phyloP scores from a whole-genome alignment of 176 grass and related monocot species.

The Eleusine indica region DNA sequence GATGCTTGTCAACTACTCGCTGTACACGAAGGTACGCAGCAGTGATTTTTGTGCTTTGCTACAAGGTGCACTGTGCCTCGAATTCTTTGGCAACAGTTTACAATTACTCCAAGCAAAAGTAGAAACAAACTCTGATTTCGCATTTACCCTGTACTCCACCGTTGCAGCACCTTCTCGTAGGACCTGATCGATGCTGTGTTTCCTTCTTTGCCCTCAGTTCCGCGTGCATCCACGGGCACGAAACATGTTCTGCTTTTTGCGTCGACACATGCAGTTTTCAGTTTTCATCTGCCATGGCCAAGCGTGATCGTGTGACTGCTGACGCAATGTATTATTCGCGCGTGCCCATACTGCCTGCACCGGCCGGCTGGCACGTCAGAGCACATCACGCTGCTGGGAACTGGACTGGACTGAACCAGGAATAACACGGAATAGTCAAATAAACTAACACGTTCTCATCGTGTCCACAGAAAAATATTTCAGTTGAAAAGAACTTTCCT shows the following conservation, averaged over 20 bases:
- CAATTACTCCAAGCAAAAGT: too few relatives aligned
- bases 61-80: too few relatives aligned
- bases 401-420: neutral
- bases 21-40: too few relatives aligned
- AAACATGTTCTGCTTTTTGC: neutral
- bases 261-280: neutral
- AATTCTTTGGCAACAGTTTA: too few relatives aligned
- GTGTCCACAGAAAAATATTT: neutral
- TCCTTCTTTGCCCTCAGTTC: neutral
- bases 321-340: neutral
- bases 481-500: slow-evolving; percentile 44
- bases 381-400: neutral
- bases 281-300: neutral
- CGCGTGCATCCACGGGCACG: neutral
- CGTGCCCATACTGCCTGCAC: neutral
- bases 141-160: too few relatives aligned
- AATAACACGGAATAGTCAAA: neutral
- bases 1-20: too few relatives aligned
- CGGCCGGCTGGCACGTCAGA: neutral
- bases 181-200: neutral
- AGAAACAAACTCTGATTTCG: too few relatives aligned
- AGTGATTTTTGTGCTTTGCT: too few relatives aligned
- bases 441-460: neutral
- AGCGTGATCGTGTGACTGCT: neutral
- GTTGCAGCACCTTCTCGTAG: too few relatives aligned